These are phyloP conservation scores for Yamadazyma triangularis DNA, from an alignment of 1,139 yeast species.

Conservation along the genomic window DNA sequence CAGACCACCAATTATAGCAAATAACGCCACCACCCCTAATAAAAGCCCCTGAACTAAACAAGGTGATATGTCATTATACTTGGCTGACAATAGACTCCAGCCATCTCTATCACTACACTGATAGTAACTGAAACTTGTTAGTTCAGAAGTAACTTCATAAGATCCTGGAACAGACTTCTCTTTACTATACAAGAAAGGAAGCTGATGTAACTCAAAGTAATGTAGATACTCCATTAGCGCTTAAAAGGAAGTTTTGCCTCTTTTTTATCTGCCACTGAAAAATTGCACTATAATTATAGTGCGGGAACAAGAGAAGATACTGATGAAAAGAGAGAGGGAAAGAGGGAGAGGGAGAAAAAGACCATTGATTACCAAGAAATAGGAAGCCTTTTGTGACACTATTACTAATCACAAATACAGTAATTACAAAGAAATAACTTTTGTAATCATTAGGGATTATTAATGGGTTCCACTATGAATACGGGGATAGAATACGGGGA, in stretches of 20 bases:
- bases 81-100: slow-evolving; percentile 65
- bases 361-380: no score
- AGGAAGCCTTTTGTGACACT: no score
- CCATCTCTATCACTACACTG: slow-evolving; percentile 43
- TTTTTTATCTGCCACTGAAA: not conserved
- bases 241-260: not conserved
- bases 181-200: slow-evolving; percentile 9
- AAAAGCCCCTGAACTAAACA: slow-evolving; percentile 77
- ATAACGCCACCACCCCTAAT: slow-evolving; percentile 45
- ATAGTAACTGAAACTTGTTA: slow-evolving; percentile 2
- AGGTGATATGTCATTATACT: slow-evolving; percentile 67
- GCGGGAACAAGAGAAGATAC: no score
- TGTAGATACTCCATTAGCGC: slow-evolving; percentile 10
- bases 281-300: no score
- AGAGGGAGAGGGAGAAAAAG: no score
- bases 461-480: no score
- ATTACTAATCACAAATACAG: no score
- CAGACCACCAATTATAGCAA: slow-evolving; percentile 53
- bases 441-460: no score
- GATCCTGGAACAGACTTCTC: not conserved
- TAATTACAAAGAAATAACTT: no score
- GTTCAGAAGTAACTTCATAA: not conserved
- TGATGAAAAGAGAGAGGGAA: no score
- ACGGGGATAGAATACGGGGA: no score
- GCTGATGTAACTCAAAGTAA: slow-evolving; percentile 10